phyloP scores from a whole-genome alignment of 176 grass and related monocot genomes.

The Juncus effusus region DNA sequence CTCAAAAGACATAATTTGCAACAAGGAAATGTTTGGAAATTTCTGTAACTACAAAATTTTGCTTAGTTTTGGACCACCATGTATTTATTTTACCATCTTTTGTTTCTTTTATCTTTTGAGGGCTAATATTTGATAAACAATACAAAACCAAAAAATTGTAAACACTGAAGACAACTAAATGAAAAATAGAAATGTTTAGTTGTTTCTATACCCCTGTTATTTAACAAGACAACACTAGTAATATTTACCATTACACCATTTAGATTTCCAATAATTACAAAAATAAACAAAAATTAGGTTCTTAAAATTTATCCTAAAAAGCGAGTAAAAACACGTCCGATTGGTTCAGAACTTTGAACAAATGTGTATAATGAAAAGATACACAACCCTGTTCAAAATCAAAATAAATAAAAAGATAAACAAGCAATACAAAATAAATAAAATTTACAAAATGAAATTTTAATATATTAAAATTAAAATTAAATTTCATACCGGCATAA shows the following conservation, averaged over 20 bases:
- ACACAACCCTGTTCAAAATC: constrained; percentile 47
- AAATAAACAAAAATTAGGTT: not conserved
- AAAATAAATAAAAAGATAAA: not conserved
- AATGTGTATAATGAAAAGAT: constrained; percentile 76
- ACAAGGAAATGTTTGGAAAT: constrained; percentile 56
- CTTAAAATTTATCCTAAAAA: not conserved
- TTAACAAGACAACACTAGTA: not conserved
- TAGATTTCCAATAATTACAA: constrained; percentile 10
- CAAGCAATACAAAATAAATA: constrained; percentile 1
- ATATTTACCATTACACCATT: not conserved
- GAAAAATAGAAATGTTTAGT: constrained; percentile 3
- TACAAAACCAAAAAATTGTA: not conserved
- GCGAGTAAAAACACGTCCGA: constrained; percentile 49
- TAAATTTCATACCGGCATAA: constrained; percentile 60
- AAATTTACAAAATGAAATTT: not conserved
- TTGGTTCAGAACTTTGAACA: constrained; percentile 51
- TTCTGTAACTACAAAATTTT: constrained; percentile 30
- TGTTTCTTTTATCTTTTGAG: not conserved
- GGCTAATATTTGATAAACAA: not conserved
- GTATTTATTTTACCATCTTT: not conserved
- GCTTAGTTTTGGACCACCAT: not conserved
- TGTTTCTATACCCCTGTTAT: constrained; percentile 4
- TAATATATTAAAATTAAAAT: not conserved
- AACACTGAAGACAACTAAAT: not conserved
- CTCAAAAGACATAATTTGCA: not conserved